phyloP scores from a whole-genome alignment of 495 filamentous ascomycete species.

The Cercophora samala region DNA sequence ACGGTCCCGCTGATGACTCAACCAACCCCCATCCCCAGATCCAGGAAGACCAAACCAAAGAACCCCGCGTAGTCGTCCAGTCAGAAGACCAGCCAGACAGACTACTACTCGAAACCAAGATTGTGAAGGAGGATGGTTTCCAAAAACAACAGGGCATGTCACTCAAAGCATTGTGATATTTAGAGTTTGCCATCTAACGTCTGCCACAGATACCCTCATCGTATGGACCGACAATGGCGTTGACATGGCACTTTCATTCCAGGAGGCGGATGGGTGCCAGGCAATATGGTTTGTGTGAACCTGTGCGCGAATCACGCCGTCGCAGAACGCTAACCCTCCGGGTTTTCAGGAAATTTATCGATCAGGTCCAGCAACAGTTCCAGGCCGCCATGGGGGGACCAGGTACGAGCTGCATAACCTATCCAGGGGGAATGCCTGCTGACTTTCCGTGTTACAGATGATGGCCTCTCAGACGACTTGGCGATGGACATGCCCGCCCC shows the following conservation, averaged over 20 bases:
- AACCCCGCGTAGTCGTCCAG: constrained; percentile 84
- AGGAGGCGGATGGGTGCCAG: constrained; percentile 92
- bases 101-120: constrained; percentile 80
- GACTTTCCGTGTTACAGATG: constrained; percentile 54
- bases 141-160: constrained; percentile 93
- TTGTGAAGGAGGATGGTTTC: constrained; percentile 92
- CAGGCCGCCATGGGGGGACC: constrained; percentile 45
- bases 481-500: constrained; percentile 62
- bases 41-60: constrained; percentile 53
- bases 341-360: constrained; percentile 78
- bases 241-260: constrained; percentile 98
- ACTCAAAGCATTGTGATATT: background rate
- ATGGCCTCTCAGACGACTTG: constrained; percentile 83
- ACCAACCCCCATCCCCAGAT: constrained; percentile 25
- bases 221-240: constrained; percentile 94
- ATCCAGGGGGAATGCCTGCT: constrained; percentile 8
- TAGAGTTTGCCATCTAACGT: constrained; percentile 27
- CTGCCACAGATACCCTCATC: constrained; percentile 78
- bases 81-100: constrained; percentile 88
- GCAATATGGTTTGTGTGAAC: constrained; percentile 69
- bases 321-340: constrained; percentile 18
- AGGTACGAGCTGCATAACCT: constrained; percentile 33
- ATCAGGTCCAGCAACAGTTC: constrained; percentile 67
- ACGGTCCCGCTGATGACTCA: background rate
- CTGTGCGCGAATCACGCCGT: background rate